These are phyloP conservation scores for Acrasis kona DNA, from an alignment of 78 protist genomes.

Conservation along the genomic window DNA sequence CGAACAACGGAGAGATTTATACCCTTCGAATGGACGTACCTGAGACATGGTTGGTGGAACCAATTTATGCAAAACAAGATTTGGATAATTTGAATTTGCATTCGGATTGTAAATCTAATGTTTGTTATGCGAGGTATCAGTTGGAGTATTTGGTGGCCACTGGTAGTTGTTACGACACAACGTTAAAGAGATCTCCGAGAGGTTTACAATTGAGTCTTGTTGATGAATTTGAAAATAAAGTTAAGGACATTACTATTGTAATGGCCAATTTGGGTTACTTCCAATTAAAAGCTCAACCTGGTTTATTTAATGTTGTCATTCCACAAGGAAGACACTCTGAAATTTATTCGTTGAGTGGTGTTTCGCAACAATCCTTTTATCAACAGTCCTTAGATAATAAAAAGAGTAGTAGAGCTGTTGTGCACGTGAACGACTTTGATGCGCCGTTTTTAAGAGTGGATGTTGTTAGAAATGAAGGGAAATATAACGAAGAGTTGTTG, in stretches of 20 bases:
- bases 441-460: neutral
- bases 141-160: slow-evolving; percentile 21
- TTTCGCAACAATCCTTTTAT: neutral
- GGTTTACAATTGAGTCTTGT: slow-evolving; percentile 39
- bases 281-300: slow-evolving; percentile 75
- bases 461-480: neutral
- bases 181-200: slow-evolving; percentile 3
- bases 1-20: neutral
- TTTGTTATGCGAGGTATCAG: neutral
- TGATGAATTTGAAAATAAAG: neutral
- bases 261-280: slow-evolving; percentile 71
- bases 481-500: slow-evolving; percentile 4
- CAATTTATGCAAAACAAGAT: slow-evolving; percentile 9
- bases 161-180: slow-evolving; percentile 10
- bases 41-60: slow-evolving; percentile 28
- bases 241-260: slow-evolving; percentile 37
- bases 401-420: neutral
- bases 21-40: slow-evolving; percentile 21
- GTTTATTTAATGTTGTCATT: slow-evolving; percentile 46
- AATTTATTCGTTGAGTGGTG: neutral
- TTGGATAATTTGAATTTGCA: slow-evolving; percentile 42
- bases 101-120: neutral
- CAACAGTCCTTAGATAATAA: neutral
- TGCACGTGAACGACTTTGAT: neutral
- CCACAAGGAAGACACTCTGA: neutral